Evolutionary conservation across 2,329 filamentous ascomycete genomes (phyloP).

Genomic region (Hymenotorrendiella dingleyae): DNA sequence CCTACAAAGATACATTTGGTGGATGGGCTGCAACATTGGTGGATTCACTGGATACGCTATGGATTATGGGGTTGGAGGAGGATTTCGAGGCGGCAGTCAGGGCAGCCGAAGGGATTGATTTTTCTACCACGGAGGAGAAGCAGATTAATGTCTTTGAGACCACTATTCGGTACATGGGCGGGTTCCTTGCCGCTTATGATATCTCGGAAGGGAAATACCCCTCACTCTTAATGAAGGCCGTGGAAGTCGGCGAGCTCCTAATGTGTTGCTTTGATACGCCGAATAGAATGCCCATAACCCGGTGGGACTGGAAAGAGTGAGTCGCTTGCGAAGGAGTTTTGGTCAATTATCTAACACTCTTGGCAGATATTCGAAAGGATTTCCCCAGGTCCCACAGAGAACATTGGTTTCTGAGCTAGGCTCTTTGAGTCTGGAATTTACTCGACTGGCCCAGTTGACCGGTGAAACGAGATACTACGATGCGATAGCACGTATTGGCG

Average conservation of each 20-base stretch:
- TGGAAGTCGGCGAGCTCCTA: slow-evolving; percentile 65
- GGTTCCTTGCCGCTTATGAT: slow-evolving; percentile 81
- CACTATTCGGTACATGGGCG: slow-evolving; percentile 84
- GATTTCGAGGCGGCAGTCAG: slow-evolving; percentile 75
- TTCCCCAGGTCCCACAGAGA: slow-evolving; percentile 52
- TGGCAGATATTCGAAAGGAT: slow-evolving; percentile 34
- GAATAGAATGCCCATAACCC: slow-evolving; percentile 75
- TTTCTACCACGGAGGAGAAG: slow-evolving; percentile 53
- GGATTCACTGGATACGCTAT: slow-evolving; percentile 75
- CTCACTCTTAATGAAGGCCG: slow-evolving; percentile 61
- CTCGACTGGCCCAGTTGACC: slow-evolving; percentile 58
- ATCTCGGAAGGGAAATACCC: slow-evolving; percentile 66
- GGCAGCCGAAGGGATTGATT: slow-evolving; percentile 69
- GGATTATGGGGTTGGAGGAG: slow-evolving; percentile 75
- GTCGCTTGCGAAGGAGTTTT: slow-evolving; percentile 28
- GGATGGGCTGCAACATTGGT: slow-evolving; percentile 87
- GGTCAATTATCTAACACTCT: background rate
- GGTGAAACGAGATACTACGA: slow-evolving; percentile 58
- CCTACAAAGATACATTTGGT: slow-evolving; percentile 74
- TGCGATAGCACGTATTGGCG: slow-evolving; percentile 50
- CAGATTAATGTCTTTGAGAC: slow-evolving; percentile 67
- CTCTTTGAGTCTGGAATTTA: slow-evolving; percentile 53
- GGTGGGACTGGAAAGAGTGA: slow-evolving; percentile 43
- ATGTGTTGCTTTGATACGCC: slow-evolving; percentile 77
- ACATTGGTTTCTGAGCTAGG: slow-evolving; percentile 56